These are phyloP conservation scores for Pezicula neosporulosa DNA, from an alignment of 2,329 filamentous ascomycete species.

Conservation along the genomic window DNA sequence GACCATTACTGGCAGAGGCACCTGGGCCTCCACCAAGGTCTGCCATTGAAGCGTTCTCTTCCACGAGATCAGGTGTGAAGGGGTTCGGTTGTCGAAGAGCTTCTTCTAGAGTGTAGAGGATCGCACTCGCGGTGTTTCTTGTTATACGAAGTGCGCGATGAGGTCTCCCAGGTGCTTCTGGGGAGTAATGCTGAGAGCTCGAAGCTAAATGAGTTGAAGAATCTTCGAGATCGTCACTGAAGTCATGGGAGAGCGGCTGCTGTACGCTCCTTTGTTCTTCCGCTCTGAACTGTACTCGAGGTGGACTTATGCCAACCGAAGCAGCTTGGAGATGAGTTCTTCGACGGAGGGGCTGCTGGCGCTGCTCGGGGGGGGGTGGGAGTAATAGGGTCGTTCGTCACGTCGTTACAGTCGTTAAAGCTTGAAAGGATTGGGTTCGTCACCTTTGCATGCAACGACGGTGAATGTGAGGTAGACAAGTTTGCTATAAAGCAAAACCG, in stretches of 20 bases:
- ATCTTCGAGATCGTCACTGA: slow-evolving; percentile 20
- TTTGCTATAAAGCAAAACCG: slow-evolving; percentile 11
- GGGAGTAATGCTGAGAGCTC: slow-evolving; percentile 15
- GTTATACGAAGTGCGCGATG: slow-evolving; percentile 65
- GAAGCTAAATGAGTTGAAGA: slow-evolving; percentile 20
- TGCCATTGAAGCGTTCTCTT: slow-evolving; percentile 91
- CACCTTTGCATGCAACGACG: slow-evolving; percentile 23
- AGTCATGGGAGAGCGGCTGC: slow-evolving; percentile 21
- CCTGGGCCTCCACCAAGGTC: slow-evolving; percentile 64
- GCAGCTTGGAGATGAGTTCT: slow-evolving; percentile 30
- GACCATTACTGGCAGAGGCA: slow-evolving; percentile 56
- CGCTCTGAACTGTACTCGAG: slow-evolving; percentile 19
- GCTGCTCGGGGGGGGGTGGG: slow-evolving; percentile 19
- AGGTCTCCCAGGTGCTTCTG: slow-evolving; percentile 30
- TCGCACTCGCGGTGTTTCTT: slow-evolving; percentile 79
- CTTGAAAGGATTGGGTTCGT: slow-evolving; percentile 21
- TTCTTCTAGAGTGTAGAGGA: slow-evolving; percentile 90
- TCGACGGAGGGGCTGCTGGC: slow-evolving; percentile 27
- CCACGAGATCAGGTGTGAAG: slow-evolving; percentile 79
- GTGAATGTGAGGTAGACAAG: slow-evolving; percentile 22
- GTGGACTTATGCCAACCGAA: slow-evolving; percentile 27
- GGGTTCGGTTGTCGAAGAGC: slow-evolving; percentile 77
- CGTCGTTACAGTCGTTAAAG: slow-evolving; percentile 32
- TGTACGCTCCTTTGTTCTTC: slow-evolving; percentile 8
- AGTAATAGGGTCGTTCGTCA: slow-evolving; percentile 26